Base-by-base conservation (phyloP, 805 yeast genomes). In the Candida lessepsii region DNA sequence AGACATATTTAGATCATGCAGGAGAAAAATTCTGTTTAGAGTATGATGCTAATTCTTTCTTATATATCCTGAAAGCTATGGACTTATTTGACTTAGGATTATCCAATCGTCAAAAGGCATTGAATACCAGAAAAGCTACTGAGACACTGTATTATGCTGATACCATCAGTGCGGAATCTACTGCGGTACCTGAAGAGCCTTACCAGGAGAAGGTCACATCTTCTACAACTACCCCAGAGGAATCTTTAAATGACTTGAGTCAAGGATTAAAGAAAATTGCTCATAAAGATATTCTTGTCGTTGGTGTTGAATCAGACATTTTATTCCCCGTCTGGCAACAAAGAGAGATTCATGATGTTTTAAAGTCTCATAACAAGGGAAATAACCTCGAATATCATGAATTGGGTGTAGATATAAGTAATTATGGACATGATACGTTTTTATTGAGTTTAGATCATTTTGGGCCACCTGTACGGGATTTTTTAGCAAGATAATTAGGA, bases 241-340 rank as follows among this genome's bases (percentile, higher is more conserved):
- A 80, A 43, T 69, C 83, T 2, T 63, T 67, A 15, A 56, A 63
- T 4, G 96, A 90, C 57, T 67, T 90, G 29, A 61, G 70, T 16
- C 61, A 67, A 14, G 97, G 97, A 2, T 65, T 90, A 70, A 52
- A 57, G 21, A 75, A 76, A 19, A 66, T 90, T 41, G 70, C 83
- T 1, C 70, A 81, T 47, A 78, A 80, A 44, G 80, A 84, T 24
- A 72, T 86, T 3, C 67, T 90, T 41, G 86, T 90, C 3, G 75
- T 90, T 38, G 97, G 97, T 9, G 96, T 89, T n/a, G 93, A 86
- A 56, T 83, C 93, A 1, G 97, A 90, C 58, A 85, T 86, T 29
- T 70, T 90, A 37, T 90, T 90, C 70, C 97, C 97, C 1, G 86
- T 83, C 26, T 87, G 96, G 96, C 97, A 90, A 65, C 97, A 90